Percentiles rank a stretch among this genome's conserved stretches.
Conservation (phyloP, 1,284 basidiomycete species). For the Boletus albobrunnescens region DNA sequence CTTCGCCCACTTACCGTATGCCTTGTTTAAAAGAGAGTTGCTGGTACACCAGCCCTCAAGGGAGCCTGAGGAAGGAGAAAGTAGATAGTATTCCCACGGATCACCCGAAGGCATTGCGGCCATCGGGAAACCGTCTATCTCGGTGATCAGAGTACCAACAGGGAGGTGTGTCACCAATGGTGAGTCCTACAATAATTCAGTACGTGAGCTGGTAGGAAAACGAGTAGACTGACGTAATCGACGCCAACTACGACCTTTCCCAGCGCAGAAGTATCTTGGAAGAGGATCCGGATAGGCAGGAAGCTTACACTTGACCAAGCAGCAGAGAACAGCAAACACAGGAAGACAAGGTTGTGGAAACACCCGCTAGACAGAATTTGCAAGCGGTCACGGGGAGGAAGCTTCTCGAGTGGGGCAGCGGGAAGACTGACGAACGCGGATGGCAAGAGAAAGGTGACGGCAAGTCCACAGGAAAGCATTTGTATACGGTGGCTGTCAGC, state of each 20-base stretch:
- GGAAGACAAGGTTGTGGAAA: conserved; percentile 62
- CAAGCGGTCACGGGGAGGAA: conserved; percentile 42
- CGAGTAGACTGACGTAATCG: conserved; percentile 39
- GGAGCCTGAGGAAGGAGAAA: conserved; percentile 17
- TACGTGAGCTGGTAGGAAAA: neutral
- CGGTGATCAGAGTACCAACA: conserved; percentile 50
- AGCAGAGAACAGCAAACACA: conserved; percentile 36
- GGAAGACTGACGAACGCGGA: conserved; percentile 68
- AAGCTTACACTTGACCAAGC: conserved; percentile 30
- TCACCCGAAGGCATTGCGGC: conserved; percentile 27
- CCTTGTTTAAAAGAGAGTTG: conserved; percentile 9
- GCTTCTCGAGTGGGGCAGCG: conserved; percentile 36
- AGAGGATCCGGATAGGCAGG: conserved; percentile 39
- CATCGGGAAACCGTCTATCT: conserved; percentile 54
- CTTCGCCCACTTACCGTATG: conserved; percentile 11
- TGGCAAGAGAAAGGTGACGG: conserved; percentile 55
- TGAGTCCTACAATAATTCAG: conserved; percentile 45
- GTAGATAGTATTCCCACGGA: conserved; percentile 49
- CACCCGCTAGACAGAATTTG: conserved; percentile 64
- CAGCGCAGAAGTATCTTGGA: conserved; percentile 44
- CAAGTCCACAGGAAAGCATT: conserved; percentile 53
- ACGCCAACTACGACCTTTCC: conserved; percentile 53
- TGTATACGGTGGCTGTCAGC: conserved; percentile 40
- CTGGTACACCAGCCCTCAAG: conserved; percentile 59
- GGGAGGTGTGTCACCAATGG: conserved; percentile 50